Evolutionary conservation across 176 grass and related monocot genomes (phyloP).

Genomic region (Lolium perenne): DNA sequence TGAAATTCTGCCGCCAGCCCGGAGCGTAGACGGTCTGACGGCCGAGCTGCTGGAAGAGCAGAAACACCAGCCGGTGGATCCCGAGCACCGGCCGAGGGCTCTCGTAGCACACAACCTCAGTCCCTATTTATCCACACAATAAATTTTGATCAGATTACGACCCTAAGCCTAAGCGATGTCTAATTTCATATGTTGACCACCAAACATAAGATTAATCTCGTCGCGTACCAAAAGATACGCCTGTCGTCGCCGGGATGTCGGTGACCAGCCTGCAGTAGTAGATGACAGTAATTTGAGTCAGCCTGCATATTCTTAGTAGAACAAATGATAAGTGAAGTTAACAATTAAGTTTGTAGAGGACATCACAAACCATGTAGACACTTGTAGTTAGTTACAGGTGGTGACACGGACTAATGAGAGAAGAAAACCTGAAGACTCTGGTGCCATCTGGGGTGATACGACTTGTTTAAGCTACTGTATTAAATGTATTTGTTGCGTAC

Average conservation of each 20-base stretch:
- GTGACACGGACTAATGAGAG: background rate
- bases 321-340: background rate
- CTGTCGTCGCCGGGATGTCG: constrained; percentile 75
- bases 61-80: constrained; percentile 87
- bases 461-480: background rate
- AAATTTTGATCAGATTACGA: background rate
- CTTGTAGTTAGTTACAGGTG: background rate
- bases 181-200: background rate
- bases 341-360: background rate
- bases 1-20: constrained; percentile 85
- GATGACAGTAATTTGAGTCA: background rate
- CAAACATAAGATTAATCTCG: background rate
- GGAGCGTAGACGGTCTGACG: constrained; percentile 70
- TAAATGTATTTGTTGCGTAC: background rate
- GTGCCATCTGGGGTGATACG: background rate
- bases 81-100: constrained; percentile 74
- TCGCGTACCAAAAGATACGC: constrained; percentile 64
- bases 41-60: constrained; percentile 77
- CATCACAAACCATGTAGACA: background rate
- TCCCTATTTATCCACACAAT: constrained; percentile 35
- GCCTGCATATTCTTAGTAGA: background rate
- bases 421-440: background rate
- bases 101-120: constrained; percentile 72
- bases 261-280: constrained; percentile 76
- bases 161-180: background rate